These are phyloP conservation scores for Calonectria henricotiae DNA, from an alignment of 2,329 filamentous ascomycete genomes.

Conservation along the genomic window DNA sequence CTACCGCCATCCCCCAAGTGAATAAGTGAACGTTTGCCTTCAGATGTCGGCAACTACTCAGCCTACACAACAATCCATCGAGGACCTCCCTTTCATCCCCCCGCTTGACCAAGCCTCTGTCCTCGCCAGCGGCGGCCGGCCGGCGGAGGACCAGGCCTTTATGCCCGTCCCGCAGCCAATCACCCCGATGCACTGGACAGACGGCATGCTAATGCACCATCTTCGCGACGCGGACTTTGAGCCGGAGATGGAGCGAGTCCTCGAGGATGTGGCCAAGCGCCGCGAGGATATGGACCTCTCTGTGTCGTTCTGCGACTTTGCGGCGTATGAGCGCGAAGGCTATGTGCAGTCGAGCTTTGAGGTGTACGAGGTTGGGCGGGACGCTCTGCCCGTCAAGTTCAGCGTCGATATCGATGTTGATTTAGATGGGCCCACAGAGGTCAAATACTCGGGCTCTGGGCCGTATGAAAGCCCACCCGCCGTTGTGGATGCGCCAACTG, in stretches of 20 bases:
- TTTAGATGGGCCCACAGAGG: slow-evolving; percentile 45
- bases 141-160: slow-evolving; percentile 42
- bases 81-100: slow-evolving; percentile 57
- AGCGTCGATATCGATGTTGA: slow-evolving; percentile 53
- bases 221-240: slow-evolving; percentile 63
- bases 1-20: slow-evolving; percentile 4
- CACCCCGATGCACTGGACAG: slow-evolving; percentile 56
- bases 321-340: slow-evolving; percentile 58
- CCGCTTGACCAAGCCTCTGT: slow-evolving; percentile 46
- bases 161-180: slow-evolving; percentile 44
- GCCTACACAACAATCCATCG: slow-evolving; percentile 50
- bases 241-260: slow-evolving; percentile 57
- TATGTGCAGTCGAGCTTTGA: slow-evolving; percentile 70
- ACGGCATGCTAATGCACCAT: slow-evolving; percentile 62
- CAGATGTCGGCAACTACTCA: slow-evolving; percentile 44
- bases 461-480: slow-evolving; percentile 50
- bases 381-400: slow-evolving; percentile 60
- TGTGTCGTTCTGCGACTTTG: slow-evolving; percentile 56
- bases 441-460: slow-evolving; percentile 50
- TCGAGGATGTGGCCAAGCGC: slow-evolving; percentile 58
- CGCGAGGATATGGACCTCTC: slow-evolving; percentile 56
- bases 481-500: slow-evolving; percentile 59
- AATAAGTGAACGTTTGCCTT: slow-evolving; percentile 37
- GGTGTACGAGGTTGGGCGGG: slow-evolving; percentile 70
- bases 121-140: slow-evolving; percentile 24